Percentiles rank a stretch among this genome's conserved stretches.
These are phyloP conservation scores for Botrytis fragariae DNA, from an alignment of 2,329 filamentous ascomycete species.

Conservation along the genomic window DNA sequence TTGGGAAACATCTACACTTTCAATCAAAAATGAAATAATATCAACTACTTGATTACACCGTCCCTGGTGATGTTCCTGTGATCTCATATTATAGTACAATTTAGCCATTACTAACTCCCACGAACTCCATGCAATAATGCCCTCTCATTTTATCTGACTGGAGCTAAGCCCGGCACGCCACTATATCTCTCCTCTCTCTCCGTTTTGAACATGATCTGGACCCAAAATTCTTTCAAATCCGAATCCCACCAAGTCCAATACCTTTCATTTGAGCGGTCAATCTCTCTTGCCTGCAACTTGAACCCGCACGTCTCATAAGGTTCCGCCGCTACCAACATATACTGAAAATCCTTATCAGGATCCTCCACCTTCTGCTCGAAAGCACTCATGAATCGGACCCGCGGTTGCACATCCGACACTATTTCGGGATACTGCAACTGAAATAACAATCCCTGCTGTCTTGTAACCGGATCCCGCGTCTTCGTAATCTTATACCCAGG, in stretches of 20 bases:
- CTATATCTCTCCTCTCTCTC: slow-evolving; percentile 90
- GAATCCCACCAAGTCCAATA: slow-evolving; percentile 96
- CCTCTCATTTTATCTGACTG: slow-evolving; percentile 28
- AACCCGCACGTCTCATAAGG: slow-evolving; percentile 98
- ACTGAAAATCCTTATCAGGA: slow-evolving; percentile 91
- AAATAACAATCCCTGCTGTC: slow-evolving; percentile 89
- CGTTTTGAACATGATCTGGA: slow-evolving; percentile 97
- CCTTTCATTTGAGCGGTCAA: slow-evolving; percentile 82
- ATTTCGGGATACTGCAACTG: slow-evolving; percentile 96
- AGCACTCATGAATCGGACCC: slow-evolving; percentile 95
- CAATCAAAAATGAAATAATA: slow-evolving; percentile 18
- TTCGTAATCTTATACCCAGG: slow-evolving; percentile 99
- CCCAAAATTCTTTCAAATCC: slow-evolving; percentile 95
- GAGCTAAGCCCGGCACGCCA: slow-evolving; percentile 58
- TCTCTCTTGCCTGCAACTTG: slow-evolving; percentile 89
- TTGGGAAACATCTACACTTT: neutral
- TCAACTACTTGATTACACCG: neutral
- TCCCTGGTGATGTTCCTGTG: slow-evolving; percentile 3
- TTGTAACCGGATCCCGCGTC: slow-evolving; percentile 80
- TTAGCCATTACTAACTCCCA: slow-evolving; percentile 18
- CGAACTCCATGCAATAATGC: slow-evolving; percentile 8
- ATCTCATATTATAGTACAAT: slow-evolving; percentile 17
- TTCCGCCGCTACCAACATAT: slow-evolving; percentile 90
- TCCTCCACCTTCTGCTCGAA: slow-evolving; percentile 96
- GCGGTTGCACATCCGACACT: slow-evolving; percentile 68